These are phyloP conservation scores for Claviceps arundinis DNA, from an alignment of 2,329 filamentous ascomycete genomes.

Conservation along the genomic window DNA sequence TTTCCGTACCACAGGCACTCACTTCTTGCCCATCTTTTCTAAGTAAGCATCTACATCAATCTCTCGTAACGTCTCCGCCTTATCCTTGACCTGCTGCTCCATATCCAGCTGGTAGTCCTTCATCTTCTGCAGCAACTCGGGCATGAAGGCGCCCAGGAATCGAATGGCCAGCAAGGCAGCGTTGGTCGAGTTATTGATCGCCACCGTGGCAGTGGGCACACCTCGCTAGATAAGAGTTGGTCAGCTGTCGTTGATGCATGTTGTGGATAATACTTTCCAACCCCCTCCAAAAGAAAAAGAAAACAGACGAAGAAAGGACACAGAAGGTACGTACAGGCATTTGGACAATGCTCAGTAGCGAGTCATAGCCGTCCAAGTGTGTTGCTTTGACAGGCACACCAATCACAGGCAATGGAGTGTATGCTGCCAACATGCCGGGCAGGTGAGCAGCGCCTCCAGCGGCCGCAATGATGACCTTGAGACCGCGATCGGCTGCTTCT, in stretches of 20 bases:
- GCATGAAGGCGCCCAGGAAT: slow-evolving; percentile 47
- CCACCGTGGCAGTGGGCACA: slow-evolving; percentile 61
- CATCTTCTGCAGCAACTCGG: slow-evolving; percentile 42
- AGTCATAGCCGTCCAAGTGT: slow-evolving; percentile 58
- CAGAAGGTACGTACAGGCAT: slow-evolving; percentile 46
- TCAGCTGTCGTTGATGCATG: slow-evolving; percentile 14
- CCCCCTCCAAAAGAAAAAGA: not conserved
- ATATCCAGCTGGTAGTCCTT: slow-evolving; percentile 48
- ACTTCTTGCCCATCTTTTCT: slow-evolving; percentile 20
- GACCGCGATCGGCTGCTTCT: slow-evolving; percentile 48
- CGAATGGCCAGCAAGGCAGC: slow-evolving; percentile 59
- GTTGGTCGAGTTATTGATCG: slow-evolving; percentile 70
- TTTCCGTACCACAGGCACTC: not conserved
- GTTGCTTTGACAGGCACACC: slow-evolving; percentile 67
- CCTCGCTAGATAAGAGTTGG: slow-evolving; percentile 29
- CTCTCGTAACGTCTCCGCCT: slow-evolving; percentile 43
- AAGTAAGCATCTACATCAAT: slow-evolving; percentile 45
- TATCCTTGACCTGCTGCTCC: slow-evolving; percentile 48
- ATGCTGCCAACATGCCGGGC: slow-evolving; percentile 61
- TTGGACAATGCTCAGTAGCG: slow-evolving; percentile 59
- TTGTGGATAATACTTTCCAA: not conserved
- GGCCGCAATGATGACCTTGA: slow-evolving; percentile 63
- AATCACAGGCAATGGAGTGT: slow-evolving; percentile 61
- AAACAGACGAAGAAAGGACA: not conserved
- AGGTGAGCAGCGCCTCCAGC: slow-evolving; percentile 62